phyloP scores from a whole-genome alignment of 352 stramenopile genomes.

The Phytophthora aleatoria region DNA sequence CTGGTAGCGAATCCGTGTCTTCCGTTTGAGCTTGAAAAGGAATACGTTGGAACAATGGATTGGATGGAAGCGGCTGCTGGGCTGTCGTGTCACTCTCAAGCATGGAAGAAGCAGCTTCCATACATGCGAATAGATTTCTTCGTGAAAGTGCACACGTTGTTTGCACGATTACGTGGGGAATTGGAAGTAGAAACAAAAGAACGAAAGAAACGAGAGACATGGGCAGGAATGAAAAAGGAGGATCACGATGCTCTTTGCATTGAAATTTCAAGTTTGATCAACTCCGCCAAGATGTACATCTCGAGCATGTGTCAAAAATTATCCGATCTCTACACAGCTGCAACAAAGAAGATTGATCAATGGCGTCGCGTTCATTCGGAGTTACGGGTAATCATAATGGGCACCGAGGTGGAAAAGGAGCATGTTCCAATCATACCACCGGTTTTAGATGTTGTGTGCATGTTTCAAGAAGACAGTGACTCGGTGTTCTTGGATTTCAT shows the following conservation, averaged over 20 bases:
- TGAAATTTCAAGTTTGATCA: conserved; percentile 18
- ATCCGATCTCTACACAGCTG: conserved; percentile 7
- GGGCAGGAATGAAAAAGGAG: conserved; percentile 31
- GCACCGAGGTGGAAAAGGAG: not conserved
- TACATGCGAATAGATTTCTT: conserved; percentile 52
- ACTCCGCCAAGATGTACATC: conserved; percentile 9
- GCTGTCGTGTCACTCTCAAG: not conserved
- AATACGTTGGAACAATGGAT: conserved; percentile 36
- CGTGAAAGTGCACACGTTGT: conserved; percentile 42
- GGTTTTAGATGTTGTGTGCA: not conserved
- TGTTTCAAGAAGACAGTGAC: conserved; percentile 27
- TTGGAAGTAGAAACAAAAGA: conserved; percentile 34
- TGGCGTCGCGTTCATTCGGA: conserved; percentile 23
- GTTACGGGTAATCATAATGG: conserved; percentile 12
- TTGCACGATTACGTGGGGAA: conserved; percentile 42
- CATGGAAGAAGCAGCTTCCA: conserved; percentile 23
- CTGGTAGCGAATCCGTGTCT: conserved; percentile 35
- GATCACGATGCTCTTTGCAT: conserved; percentile 29
- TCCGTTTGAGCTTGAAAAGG: conserved; percentile 42
- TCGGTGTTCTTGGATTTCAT: conserved; percentile 19
- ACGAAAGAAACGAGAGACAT: conserved; percentile 27
- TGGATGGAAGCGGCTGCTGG: conserved; percentile 30
- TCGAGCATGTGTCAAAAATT: conserved; percentile 9
- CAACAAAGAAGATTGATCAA: conserved; percentile 19
- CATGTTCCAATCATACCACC: not conserved